Conservation (phyloP, 495 filamentous ascomycete genomes). For the Entonaema liquescens region DNA sequence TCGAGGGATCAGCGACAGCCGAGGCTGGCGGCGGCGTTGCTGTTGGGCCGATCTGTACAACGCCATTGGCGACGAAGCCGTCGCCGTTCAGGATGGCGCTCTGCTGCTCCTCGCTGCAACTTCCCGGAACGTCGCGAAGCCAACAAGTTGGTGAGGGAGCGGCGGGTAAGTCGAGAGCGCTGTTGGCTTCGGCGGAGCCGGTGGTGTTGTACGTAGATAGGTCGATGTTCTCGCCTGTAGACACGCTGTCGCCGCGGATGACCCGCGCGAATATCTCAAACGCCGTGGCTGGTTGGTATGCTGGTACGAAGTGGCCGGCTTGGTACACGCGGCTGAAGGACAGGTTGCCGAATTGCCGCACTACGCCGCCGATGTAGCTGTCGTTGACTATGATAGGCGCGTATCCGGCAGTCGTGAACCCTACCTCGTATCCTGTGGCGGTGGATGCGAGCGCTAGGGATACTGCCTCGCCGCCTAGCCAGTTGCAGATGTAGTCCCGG, state of each 20-base stretch:
- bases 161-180: conserved; percentile 52
- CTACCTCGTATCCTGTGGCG: conserved; percentile 42
- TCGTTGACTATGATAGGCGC: conserved; percentile 61
- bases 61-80: conserved; percentile 59
- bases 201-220: conserved; percentile 61
- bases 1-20: conserved; percentile 37
- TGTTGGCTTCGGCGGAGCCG: conserved; percentile 60
- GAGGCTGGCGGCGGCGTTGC: conserved; percentile 39
- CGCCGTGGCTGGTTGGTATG: conserved; percentile 69
- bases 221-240: conserved; percentile 64
- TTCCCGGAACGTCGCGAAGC: conserved; percentile 58
- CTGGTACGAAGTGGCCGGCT: conserved; percentile 69
- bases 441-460: conserved; percentile 62
- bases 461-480: conserved; percentile 70
- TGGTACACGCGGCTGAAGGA: conserved; percentile 69
- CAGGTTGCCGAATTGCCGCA: conserved; percentile 68
- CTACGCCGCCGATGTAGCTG: conserved; percentile 64
- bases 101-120: conserved; percentile 61
- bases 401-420: conserved; percentile 60
- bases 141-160: conserved; percentile 64
- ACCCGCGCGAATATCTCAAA: conserved; percentile 73
- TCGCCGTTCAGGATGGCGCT: conserved; percentile 54
- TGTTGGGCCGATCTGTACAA: conserved; percentile 58
- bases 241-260: conserved; percentile 66
- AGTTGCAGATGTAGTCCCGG: conserved; percentile 74